phyloP scores from a whole-genome alignment of 2,329 filamentous ascomycete genomes.

The Clarireedia homoeocarpa region DNA sequence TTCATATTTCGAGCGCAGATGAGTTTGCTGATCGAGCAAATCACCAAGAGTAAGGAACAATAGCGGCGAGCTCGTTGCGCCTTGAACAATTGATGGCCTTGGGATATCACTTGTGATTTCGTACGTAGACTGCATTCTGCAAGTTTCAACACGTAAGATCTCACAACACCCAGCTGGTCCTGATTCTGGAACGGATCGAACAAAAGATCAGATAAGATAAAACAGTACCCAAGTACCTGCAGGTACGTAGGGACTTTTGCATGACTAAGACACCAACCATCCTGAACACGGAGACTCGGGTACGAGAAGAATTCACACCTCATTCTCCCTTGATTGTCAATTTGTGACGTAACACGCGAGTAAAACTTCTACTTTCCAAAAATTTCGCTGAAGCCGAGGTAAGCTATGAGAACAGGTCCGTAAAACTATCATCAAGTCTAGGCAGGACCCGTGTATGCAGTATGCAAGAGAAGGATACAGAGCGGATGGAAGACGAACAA shows the following conservation, averaged over 20 bases:
- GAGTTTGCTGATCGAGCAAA: constrained; percentile 3
- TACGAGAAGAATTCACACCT: not conserved
- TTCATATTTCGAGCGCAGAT: not conserved
- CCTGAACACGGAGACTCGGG: not conserved
- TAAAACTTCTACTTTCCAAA: not conserved
- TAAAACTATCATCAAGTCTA: not conserved
- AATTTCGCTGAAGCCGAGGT: not conserved
- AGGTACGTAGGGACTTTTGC: not conserved
- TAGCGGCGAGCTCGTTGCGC: constrained; percentile 1
- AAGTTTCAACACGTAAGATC: not conserved
- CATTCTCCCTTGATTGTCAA: not conserved
- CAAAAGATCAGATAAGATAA: constrained; percentile 11
- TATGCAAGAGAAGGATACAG: not conserved
- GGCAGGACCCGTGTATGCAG: not conserved
- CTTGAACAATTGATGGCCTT: constrained; percentile 1
- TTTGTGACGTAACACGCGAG: not conserved
- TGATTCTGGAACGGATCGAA: not conserved
- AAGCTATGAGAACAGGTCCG: not conserved
- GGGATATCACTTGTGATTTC: not conserved
- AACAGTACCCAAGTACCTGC: not conserved
- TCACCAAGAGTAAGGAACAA: constrained; percentile 4
- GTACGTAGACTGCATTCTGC: constrained; percentile 3
- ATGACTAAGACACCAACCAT: not conserved
- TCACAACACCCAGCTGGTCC: not conserved
- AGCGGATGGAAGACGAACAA: not conserved